Percentiles rank a stretch among this genome's conserved stretches.
These are phyloP conservation scores for Bipolaris sorokiniana DNA, from an alignment of 2,329 filamentous ascomycete genomes.

Conservation along the genomic window DNA sequence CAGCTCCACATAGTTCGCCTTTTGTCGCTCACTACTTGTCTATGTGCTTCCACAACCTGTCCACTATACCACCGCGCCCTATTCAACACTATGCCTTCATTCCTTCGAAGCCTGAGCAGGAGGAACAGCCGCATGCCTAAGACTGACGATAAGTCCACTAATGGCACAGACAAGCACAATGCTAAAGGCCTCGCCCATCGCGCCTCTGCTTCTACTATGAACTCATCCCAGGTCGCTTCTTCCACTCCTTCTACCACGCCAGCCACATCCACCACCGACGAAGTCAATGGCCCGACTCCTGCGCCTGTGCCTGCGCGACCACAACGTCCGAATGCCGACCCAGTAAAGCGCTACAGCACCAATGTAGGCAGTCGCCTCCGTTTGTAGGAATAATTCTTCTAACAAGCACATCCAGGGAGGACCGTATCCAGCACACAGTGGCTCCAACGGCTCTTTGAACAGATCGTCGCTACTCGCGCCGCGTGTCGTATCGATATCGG, in stretches of 20 bases:
- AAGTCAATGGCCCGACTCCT: slow-evolving; percentile 59
- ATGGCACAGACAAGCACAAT: slow-evolving; percentile 27
- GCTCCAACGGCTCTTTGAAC: slow-evolving; percentile 57
- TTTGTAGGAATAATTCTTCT: background rate
- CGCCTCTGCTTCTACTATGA: slow-evolving; percentile 67
- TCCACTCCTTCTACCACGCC: slow-evolving; percentile 69
- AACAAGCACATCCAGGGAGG: slow-evolving; percentile 52
- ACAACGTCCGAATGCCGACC: slow-evolving; percentile 46
- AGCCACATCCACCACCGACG: slow-evolving; percentile 74
- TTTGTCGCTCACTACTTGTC: slow-evolving; percentile 22
- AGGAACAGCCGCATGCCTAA: slow-evolving; percentile 73
- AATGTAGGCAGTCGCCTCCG: slow-evolving; percentile 33
- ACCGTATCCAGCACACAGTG: slow-evolving; percentile 58
- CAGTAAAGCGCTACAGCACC: slow-evolving; percentile 63
- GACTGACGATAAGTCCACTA: slow-evolving; percentile 21
- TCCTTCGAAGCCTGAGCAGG: slow-evolving; percentile 78
- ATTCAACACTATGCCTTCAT: slow-evolving; percentile 57
- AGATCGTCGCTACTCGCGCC: slow-evolving; percentile 80
- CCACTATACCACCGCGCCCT: slow-evolving; percentile 13
- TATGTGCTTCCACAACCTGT: slow-evolving; percentile 23
- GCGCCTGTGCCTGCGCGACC: slow-evolving; percentile 52
- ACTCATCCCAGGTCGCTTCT: slow-evolving; percentile 65
- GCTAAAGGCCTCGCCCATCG: slow-evolving; percentile 55
- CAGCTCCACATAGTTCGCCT: slow-evolving; percentile 17
- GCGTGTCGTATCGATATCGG: slow-evolving; percentile 75